These are phyloP conservation scores for Lentinula edodes DNA, from an alignment of 768 basidiomycete species.

Conservation along the genomic window DNA sequence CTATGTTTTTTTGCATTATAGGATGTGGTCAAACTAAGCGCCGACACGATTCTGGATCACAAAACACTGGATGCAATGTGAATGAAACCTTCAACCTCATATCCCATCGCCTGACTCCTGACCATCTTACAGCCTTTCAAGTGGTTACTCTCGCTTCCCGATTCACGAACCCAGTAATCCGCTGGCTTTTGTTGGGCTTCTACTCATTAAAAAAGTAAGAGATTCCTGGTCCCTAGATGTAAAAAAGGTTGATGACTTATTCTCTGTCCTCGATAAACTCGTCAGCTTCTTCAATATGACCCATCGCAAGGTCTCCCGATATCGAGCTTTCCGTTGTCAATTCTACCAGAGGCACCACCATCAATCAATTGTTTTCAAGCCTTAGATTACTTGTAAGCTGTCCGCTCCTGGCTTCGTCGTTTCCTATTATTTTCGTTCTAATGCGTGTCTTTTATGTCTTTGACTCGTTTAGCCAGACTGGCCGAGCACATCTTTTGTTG, in stretches of 20 bases:
- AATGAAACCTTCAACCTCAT: not conserved
- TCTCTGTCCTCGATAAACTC: not conserved
- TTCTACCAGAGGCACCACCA: conserved; percentile 85
- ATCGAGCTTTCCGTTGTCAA: conserved; percentile 68
- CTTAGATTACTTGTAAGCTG: conserved; percentile 78
- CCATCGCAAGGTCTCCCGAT: conserved; percentile 74
- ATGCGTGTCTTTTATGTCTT: not conserved
- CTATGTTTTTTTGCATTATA: conserved; percentile 19
- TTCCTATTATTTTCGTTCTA: not conserved
- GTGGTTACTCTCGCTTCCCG: conserved; percentile 91
- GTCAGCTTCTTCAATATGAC: conserved; percentile 82
- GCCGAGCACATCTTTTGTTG: conserved; percentile 86
- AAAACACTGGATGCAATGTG: conserved; percentile 72
- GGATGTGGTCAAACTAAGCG: conserved; percentile 79
- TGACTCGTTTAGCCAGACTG: conserved; percentile 67
- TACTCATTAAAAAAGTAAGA: conserved; percentile 78
- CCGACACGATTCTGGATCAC: conserved; percentile 77
- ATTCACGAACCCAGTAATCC: conserved; percentile 71
- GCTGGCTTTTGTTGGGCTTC: conserved; percentile 69
- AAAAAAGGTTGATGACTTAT: not conserved
- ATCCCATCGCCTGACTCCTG: not conserved
- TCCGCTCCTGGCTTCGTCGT: not conserved
- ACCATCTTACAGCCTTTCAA: conserved; percentile 43
- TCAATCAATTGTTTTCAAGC: conserved; percentile 94
- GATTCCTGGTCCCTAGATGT: not conserved